phyloP scores from a whole-genome alignment of 2,329 filamentous ascomycete species.

The Chaetomiaceae sp. region DNA sequence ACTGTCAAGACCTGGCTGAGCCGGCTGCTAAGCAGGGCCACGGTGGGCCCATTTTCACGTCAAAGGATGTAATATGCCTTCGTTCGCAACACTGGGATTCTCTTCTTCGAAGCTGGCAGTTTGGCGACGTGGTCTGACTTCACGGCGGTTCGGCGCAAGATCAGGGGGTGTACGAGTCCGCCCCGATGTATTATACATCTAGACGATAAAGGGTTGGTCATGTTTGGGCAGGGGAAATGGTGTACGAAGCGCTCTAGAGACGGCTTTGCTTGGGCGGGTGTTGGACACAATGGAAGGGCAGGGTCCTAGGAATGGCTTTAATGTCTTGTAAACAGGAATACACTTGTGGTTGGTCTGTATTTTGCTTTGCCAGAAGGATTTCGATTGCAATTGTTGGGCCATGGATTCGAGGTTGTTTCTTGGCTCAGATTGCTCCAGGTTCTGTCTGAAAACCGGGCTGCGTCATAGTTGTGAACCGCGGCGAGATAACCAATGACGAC shows the following conservation, averaged over 20 bases:
- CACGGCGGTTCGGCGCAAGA: neutral
- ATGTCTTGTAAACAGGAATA: constrained; percentile 7
- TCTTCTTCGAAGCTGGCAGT: constrained; percentile 10
- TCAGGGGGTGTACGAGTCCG: neutral
- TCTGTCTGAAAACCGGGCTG: too few relatives aligned
- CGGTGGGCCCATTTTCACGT: constrained; percentile 10
- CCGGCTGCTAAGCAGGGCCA: constrained; percentile 11
- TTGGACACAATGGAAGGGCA: constrained; percentile 1
- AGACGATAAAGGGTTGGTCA: neutral
- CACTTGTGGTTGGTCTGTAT: neutral
- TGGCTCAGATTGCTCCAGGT: neutral
- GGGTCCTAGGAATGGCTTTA: neutral
- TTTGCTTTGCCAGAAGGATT: neutral
- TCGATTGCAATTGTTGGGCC: neutral
- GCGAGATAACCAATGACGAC: constrained; percentile 17
- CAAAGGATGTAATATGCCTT: constrained; percentile 20
- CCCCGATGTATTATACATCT: neutral
- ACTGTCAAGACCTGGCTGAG: constrained; percentile 11
- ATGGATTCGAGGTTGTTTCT: neutral
- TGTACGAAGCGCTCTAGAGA: neutral
- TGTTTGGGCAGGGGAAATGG: neutral
- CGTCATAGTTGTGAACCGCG: neutral
- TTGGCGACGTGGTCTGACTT: neutral
- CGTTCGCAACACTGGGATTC: neutral
- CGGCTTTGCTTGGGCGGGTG: constrained; percentile 8